phyloP scores from a whole-genome alignment of 108 stramenopile genomes.

The Epithemia pelagica region DNA sequence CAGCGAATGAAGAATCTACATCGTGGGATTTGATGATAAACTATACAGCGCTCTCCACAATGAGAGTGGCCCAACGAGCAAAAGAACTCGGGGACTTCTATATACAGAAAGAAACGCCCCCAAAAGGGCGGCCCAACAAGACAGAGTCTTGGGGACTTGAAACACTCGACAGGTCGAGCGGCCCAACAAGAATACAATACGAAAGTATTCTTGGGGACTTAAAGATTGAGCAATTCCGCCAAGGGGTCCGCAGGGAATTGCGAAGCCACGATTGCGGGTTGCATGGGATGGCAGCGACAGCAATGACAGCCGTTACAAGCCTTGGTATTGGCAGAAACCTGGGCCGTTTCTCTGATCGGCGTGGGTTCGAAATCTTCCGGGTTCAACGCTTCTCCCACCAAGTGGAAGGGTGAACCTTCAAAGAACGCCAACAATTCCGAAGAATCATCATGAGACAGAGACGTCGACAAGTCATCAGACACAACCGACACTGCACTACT shows the following conservation, averaged over 20 bases:
- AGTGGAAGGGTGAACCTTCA: neutral
- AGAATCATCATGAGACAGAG: neutral
- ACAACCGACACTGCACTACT: neutral
- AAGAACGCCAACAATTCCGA: neutral
- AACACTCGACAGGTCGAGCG: neutral
- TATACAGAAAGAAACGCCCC: neutral
- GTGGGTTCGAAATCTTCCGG: neutral
- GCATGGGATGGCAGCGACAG: neutral
- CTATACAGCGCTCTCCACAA: too few species aligned
- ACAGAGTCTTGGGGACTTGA: neutral
- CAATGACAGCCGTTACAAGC: neutral
- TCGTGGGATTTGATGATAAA: too few species aligned
- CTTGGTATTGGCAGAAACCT: neutral
- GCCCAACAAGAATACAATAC: neutral
- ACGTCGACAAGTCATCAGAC: neutral
- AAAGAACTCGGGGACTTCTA: neutral
- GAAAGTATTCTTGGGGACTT: neutral
- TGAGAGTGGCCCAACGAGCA: neutral
- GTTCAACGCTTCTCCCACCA: neutral
- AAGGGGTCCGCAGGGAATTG: neutral
- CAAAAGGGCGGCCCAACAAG: neutral
- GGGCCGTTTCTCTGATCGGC: neutral
- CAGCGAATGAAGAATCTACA: too few species aligned
- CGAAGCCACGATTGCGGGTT: neutral
- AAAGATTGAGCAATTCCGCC: neutral